Percentiles rank a stretch among this genome's conserved stretches.
Evolutionary conservation across 2,329 filamentous ascomycete genomes (phyloP).

Genomic region (Pyricularia sp.): DNA sequence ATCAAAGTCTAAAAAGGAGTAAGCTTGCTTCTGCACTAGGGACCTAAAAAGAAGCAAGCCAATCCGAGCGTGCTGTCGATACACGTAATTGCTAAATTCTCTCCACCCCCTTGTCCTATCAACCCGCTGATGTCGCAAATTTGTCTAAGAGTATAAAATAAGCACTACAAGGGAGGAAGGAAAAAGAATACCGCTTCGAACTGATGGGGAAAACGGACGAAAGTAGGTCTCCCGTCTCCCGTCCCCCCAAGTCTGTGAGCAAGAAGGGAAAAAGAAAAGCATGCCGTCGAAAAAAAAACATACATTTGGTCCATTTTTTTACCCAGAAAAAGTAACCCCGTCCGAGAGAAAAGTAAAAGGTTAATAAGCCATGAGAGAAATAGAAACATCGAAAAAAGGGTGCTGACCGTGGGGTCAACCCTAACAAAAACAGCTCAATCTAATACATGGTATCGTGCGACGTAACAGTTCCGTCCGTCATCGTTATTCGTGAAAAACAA

Average conservation of each 20-base stretch:
- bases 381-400: background rate
- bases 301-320: background rate
- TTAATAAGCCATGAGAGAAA: background rate
- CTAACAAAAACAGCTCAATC: background rate
- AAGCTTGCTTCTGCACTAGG: background rate
- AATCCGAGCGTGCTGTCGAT: background rate
- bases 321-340: background rate
- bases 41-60: background rate
- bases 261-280: background rate
- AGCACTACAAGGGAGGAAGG: background rate
- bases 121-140: background rate
- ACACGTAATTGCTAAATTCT: background rate
- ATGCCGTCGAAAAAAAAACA: background rate
- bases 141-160: slow-evolving; percentile 1
- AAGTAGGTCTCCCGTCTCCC: background rate
- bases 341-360: background rate
- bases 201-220: background rate
- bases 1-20: background rate
- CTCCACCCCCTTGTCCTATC: background rate
- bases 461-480: background rate
- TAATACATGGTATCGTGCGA: background rate
- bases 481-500: background rate
- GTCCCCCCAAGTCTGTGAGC: background rate
- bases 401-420: background rate
- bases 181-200: background rate